Evolutionary conservation across 768 basidiomycete genomes (phyloP).

Genomic region (Mycena metata): DNA sequence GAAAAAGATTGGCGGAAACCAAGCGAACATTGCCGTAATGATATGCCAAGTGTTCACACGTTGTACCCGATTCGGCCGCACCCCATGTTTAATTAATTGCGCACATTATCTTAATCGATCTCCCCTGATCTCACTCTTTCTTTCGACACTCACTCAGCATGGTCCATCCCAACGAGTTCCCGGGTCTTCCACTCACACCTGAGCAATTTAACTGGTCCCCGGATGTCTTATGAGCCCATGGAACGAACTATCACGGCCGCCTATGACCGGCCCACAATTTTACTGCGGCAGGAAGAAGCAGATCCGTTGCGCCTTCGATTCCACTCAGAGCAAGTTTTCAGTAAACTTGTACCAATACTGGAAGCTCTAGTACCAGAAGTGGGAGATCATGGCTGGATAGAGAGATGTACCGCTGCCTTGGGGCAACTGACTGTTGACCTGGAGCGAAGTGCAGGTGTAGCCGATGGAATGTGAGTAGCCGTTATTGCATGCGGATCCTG

Average conservation of each 20-base stretch:
- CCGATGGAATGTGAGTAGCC: constrained; percentile 9
- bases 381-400: constrained; percentile 20
- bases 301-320: constrained; percentile 34
- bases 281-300: constrained; percentile 30
- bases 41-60: no score
- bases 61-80: no score
- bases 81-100: no score
- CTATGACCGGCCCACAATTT: constrained; percentile 12
- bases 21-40: no score
- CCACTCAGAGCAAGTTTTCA: constrained; percentile 22
- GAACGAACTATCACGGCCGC: constrained; percentile 1
- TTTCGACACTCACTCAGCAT: background rate
- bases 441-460: no score
- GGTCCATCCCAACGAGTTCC: constrained; percentile 21
- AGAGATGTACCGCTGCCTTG: no score
- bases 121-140: background rate
- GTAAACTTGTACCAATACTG: constrained; percentile 24
- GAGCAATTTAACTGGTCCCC: constrained; percentile 25
- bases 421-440: no score
- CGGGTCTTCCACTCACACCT: constrained; percentile 18
- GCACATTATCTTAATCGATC: background rate
- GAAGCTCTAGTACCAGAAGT: constrained; percentile 25
- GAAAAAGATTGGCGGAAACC: no score
- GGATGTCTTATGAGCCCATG: constrained; percentile 26
- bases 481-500: background rate